Conservation (phyloP, 257 asterid species). For the Leonotis leonurus region DNA sequence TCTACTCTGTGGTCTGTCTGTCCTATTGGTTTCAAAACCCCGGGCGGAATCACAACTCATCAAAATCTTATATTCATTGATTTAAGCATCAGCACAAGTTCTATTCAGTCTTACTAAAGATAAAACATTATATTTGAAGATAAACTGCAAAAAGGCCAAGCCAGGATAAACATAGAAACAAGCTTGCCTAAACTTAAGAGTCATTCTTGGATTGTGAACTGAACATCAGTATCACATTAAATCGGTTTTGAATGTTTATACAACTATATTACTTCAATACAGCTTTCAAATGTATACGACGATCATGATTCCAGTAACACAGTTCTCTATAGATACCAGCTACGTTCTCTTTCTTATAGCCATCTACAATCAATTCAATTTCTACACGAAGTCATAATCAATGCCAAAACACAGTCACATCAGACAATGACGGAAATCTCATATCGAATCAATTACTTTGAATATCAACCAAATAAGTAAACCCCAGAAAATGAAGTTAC, state of each 20-base stretch:
- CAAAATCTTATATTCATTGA: neutral
- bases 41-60: neutral
- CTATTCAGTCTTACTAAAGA: neutral
- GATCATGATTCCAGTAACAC: neutral
- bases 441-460: neutral
- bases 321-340: neutral
- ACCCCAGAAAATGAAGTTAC: constrained; percentile 25
- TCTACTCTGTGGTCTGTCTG: neutral
- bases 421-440: neutral
- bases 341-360: constrained; percentile 1
- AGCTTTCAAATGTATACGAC: neutral
- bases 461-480: neutral
- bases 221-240: neutral
- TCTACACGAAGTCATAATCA: neutral
- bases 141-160: neutral
- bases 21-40: too few species aligned
- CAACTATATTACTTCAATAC: neutral
- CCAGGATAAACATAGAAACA: neutral
- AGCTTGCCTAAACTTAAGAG: neutral
- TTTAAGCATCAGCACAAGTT: neutral
- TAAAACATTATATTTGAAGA: neutral
- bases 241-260: neutral
- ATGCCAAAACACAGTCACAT: constrained; percentile 4
- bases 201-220: neutral
- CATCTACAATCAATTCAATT: constrained; percentile 6